These are phyloP conservation scores for Didymella lethalis DNA, from an alignment of 2,329 filamentous ascomycete species.

Conservation along the genomic window DNA sequence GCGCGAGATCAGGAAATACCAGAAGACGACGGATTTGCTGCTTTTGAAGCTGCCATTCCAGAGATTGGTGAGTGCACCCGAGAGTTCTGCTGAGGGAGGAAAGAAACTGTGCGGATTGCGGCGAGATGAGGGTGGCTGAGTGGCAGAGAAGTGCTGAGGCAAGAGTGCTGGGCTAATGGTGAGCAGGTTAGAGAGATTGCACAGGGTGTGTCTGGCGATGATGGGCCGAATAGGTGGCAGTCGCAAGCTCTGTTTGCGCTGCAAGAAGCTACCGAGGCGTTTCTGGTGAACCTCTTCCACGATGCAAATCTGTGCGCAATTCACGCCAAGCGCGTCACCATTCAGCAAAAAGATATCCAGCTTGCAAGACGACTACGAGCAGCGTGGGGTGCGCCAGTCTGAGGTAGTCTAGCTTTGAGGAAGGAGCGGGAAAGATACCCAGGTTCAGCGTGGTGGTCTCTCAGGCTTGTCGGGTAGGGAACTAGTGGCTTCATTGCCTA, in stretches of 20 bases:
- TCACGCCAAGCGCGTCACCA: slow-evolving; percentile 99
- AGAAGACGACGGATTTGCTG: slow-evolving; percentile 95
- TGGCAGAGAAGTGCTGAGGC: background rate
- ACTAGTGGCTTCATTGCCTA: background rate
- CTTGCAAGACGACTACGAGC: slow-evolving; percentile 93
- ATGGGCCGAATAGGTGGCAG: slow-evolving; percentile 80
- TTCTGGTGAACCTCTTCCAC: slow-evolving; percentile 97
- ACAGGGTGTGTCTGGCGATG: slow-evolving; percentile 65
- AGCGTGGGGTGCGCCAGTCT: slow-evolving; percentile 59
- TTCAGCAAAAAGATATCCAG: slow-evolving; percentile 97
- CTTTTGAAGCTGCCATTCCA: slow-evolving; percentile 98
- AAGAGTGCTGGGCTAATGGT: background rate
- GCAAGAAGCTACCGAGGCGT: slow-evolving; percentile 98
- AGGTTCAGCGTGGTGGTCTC: background rate
- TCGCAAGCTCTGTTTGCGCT: slow-evolving; percentile 96
- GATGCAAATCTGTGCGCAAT: slow-evolving; percentile 99
- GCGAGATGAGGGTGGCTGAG: no score
- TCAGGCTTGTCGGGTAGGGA: background rate
- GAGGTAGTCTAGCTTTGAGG: background rate
- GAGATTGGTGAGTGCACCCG: slow-evolving; percentile 69
- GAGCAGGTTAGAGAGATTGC: slow-evolving; percentile 71
- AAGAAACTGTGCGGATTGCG: no score
- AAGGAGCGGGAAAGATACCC: background rate
- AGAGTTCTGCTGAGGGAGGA: background rate
- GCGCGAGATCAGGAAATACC: slow-evolving; percentile 97